Evolutionary conservation across 129 eudicot species (phyloP), one percentile per base, ranked within the genome.

Genomic region (Solidago caesia): DNA sequence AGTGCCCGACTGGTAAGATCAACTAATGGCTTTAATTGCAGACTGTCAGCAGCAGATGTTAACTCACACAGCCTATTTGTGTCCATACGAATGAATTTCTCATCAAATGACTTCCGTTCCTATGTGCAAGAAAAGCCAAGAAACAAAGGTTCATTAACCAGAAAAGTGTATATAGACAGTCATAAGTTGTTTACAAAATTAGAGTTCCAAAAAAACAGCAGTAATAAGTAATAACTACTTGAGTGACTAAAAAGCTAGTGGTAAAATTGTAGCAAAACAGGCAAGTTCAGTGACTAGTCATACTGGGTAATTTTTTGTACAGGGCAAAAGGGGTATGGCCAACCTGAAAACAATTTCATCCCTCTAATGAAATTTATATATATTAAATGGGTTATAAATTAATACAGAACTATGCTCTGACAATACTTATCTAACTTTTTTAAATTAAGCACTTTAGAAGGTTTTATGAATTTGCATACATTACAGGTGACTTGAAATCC

Each of bases 1-100:
- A 92, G 98, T 75, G 98, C 92, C 55, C 96, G 91, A 71, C 98
- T 92, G 14, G 96, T 89, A 62, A 92, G 89, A 78, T 92, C 96
- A 76, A 92, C 95, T 84, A 92, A 79, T 13, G 90, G 87, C 85
- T 83, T 89, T 80, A 92, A 80, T 11, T 92, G 87, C 21, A 92
- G 84, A 77, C 96, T 87, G 78, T 92, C 96, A 58, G 98, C 96
- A 72, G 98, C 98, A 81, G 96, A 92, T 78, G 98, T 86, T 81
- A 92, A 78, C 83, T 87, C 98, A 77, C 98, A 92, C 11, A 92
- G 86, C 82, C 84, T 86, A 70, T 89, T 87, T 64, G 96, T 89
- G 78, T 89, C 98, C 91, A 92, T 85, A 14, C 91, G 89, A 42
- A 89, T 84, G 76, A 92, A 92, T 84, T 86, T 92, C 77, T 92